phyloP scores from a whole-genome alignment of 192 early-diverging fungal species.

The Gorgonomyces haynaldii region DNA sequence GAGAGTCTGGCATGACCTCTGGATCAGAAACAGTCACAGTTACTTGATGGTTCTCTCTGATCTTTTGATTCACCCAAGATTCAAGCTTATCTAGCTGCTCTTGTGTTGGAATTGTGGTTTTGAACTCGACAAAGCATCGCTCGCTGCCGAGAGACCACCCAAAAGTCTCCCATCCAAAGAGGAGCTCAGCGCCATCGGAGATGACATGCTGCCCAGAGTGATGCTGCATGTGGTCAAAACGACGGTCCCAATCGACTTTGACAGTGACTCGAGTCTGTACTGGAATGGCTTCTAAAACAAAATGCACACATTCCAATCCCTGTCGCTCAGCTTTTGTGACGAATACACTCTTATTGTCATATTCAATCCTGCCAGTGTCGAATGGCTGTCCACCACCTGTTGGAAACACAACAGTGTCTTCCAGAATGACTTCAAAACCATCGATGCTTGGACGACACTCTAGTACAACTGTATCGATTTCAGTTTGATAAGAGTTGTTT shows the following conservation, averaged over 20 bases:
- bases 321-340: slow-evolving; percentile 47
- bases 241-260: slow-evolving; percentile 50
- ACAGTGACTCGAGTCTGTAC: slow-evolving; percentile 27
- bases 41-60: slow-evolving; percentile 36
- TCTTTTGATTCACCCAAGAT: slow-evolving; percentile 38
- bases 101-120: slow-evolving; percentile 17
- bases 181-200: slow-evolving; percentile 52
- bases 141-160: slow-evolving; percentile 53
- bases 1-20: slow-evolving; percentile 32
- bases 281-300: slow-evolving; percentile 24
- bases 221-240: slow-evolving; percentile 65
- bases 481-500: slow-evolving; percentile 33
- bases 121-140: slow-evolving; percentile 32
- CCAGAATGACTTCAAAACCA: slow-evolving; percentile 46
- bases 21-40: slow-evolving; percentile 20
- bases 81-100: slow-evolving; percentile 40
- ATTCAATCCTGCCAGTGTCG: slow-evolving; percentile 48
- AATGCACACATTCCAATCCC: slow-evolving; percentile 51
- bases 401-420: slow-evolving; percentile 68
- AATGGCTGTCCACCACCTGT: slow-evolving; percentile 64
- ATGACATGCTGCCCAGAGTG: slow-evolving; percentile 67
- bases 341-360: slow-evolving; percentile 4
- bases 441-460: slow-evolving; percentile 39
- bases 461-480: slow-evolving; percentile 35
- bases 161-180: slow-evolving; percentile 48